Evolutionary conservation across 441 rosid genomes (phyloP).

Genomic region (Populus hybrid): DNA sequence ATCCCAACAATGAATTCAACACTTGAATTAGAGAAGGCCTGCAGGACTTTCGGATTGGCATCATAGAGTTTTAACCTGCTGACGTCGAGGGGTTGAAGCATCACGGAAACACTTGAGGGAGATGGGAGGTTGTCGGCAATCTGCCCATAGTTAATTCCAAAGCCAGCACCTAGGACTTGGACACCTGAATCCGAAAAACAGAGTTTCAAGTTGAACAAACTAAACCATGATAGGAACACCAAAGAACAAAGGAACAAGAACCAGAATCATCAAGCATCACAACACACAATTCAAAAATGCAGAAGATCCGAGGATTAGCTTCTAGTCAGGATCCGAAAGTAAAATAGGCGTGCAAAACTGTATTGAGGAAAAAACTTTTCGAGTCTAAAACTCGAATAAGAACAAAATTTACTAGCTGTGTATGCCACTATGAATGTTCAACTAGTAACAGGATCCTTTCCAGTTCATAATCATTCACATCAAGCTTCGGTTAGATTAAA

Average conservation of each 20-base stretch:
- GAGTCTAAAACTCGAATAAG: too few relatives aligned
- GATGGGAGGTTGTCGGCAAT: slow-evolving; percentile 57
- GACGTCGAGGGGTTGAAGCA: slow-evolving; percentile 45
- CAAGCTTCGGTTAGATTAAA: neutral
- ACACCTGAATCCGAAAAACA: slow-evolving; percentile 26
- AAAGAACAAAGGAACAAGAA: neutral
- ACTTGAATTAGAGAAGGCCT: slow-evolving; percentile 39
- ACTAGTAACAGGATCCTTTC: too few relatives aligned
- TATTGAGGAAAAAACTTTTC: too few relatives aligned
- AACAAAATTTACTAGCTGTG: too few relatives aligned
- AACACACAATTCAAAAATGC: too few relatives aligned
- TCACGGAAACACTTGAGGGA: slow-evolving; percentile 34
- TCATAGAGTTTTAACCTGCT: slow-evolving; percentile 56
- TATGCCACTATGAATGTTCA: too few relatives aligned
- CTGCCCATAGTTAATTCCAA: slow-evolving; percentile 65
- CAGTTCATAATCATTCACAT: neutral
- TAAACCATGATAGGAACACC: neutral
- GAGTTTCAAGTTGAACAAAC: neutral
- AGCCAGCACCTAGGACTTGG: slow-evolving; percentile 20
- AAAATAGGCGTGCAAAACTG: too few relatives aligned
- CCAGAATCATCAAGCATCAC: neutral
- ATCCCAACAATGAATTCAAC: slow-evolving; percentile 54
- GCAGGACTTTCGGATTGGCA: slow-evolving; percentile 45
- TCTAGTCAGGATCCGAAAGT: too few relatives aligned
- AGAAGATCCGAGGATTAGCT: too few relatives aligned